Evolutionary conservation across 768 basidiomycete species (phyloP).

Genomic region (Naganishia vaughanmartiniae): DNA sequence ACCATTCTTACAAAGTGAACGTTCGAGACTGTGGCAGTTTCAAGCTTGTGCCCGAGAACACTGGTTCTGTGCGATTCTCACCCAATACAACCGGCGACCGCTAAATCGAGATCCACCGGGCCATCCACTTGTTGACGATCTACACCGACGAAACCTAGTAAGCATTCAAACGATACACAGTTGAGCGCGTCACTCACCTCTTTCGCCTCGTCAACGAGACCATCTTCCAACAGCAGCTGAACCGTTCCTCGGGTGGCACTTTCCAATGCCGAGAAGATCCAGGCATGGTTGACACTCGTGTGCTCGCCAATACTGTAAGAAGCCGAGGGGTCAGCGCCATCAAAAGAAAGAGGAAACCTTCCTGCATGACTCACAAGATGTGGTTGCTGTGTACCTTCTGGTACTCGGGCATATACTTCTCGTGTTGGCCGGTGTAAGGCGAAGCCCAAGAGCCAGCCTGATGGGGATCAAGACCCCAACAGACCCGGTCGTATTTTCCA

Average conservation of each 20-base stretch:
- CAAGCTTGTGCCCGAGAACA: too few relatives aligned
- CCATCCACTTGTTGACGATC: constrained; percentile 31
- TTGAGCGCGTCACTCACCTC: not conserved
- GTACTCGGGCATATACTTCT: constrained; percentile 27
- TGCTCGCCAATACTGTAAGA: constrained; percentile 23
- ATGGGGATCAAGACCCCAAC: constrained; percentile 34
- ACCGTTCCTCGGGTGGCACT: constrained; percentile 22
- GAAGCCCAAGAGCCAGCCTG: constrained; percentile 35
- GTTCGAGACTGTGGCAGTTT: too few relatives aligned
- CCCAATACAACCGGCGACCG: too few relatives aligned
- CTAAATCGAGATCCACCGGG: constrained; percentile 29
- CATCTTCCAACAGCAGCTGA: constrained; percentile 24
- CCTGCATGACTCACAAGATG: constrained; percentile 15
- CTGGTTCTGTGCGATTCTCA: too few relatives aligned
- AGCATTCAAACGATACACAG: too few relatives aligned
- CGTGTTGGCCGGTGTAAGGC: constrained; percentile 28
- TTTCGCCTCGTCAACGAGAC: constrained; percentile 27
- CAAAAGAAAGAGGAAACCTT: not conserved
- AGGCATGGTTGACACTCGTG: constrained; percentile 25
- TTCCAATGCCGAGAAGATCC: constrained; percentile 28
- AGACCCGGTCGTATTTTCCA: constrained; percentile 32
- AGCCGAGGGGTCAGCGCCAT: not conserved
- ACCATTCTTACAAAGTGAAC: too few relatives aligned
- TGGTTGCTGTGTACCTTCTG: constrained; percentile 11
- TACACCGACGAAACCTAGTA: not conserved